phyloP scores from a whole-genome alignment of 2,329 filamentous ascomycete species.

The Colletotrichum gloeosporioides region DNA sequence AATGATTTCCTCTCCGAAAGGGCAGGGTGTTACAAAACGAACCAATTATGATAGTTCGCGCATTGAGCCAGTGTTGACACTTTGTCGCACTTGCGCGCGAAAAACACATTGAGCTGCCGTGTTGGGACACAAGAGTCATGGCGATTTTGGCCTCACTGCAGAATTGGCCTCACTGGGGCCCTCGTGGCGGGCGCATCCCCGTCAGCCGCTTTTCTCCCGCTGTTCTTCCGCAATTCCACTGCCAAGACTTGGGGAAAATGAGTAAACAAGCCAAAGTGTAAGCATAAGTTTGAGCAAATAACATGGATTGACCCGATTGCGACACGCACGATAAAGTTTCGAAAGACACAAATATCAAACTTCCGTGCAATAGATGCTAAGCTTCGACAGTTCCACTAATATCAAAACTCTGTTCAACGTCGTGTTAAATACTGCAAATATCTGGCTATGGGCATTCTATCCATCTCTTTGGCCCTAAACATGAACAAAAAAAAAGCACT shows the following conservation, averaged over 20 bases:
- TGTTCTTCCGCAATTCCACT: background rate
- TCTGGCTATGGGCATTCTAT: background rate
- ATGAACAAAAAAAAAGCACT: background rate
- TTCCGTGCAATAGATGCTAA: background rate
- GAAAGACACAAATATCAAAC: background rate
- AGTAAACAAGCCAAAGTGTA: background rate
- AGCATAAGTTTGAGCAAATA: background rate
- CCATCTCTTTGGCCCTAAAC: background rate
- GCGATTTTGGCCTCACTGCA: background rate
- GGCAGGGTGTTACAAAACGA: background rate
- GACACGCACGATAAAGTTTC: background rate
- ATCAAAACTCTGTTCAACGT: background rate
- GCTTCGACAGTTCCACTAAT: background rate
- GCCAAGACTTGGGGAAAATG: background rate
- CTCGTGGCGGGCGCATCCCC: background rate
- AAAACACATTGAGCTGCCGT: background rate
- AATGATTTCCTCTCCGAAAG: background rate
- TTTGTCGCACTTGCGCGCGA: background rate
- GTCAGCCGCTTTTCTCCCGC: background rate
- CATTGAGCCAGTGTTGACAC: background rate
- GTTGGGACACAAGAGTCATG: background rate
- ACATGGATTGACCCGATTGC: background rate
- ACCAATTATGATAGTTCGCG: background rate
- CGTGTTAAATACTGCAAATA: background rate
- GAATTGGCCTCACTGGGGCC: background rate